A percentile compares a stretch with the other conserved stretches of the same genome.
Conservation (phyloP, 306 rosid species). For the Sindora glabra region DNA sequence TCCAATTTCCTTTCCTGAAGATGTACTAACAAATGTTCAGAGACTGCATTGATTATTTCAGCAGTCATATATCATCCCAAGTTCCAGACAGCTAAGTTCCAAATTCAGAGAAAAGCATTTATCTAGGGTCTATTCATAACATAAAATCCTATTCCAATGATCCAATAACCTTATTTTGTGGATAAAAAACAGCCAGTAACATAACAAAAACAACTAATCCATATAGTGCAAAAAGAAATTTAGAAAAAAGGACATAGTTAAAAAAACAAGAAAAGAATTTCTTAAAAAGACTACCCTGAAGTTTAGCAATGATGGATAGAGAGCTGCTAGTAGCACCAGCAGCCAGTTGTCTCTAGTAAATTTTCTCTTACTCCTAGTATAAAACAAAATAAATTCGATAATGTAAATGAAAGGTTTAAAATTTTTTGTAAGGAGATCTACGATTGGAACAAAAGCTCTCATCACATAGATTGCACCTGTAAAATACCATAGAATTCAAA, state of each 20-base stretch:
- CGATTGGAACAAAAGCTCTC: too few relatives aligned
- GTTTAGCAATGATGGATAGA: background rate
- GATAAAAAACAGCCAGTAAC: background rate
- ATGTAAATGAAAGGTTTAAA: too few relatives aligned
- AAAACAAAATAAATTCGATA: too few relatives aligned
- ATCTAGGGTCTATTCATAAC: background rate
- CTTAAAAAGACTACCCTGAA: background rate
- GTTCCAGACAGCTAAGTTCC: background rate
- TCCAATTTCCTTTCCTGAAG: slow-evolving; percentile 75
- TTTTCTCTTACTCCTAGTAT: too few relatives aligned
- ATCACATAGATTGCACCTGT: too few relatives aligned
- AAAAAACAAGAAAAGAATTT: too few relatives aligned
- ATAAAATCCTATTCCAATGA: background rate
- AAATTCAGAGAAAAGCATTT: background rate
- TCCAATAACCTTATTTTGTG: too few relatives aligned
- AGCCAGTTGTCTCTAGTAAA: background rate
- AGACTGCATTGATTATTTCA: slow-evolving; percentile 14
- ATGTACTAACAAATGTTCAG: slow-evolving; percentile 10
- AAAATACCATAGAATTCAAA: too few relatives aligned
- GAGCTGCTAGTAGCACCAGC: background rate
- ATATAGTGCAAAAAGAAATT: background rate
- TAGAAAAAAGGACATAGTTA: too few relatives aligned
- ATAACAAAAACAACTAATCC: background rate
- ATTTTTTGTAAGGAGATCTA: too few relatives aligned
- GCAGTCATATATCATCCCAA: slow-evolving; percentile 8